Evolutionary conservation across 441 rosid species (phyloP).

Genomic region (Gossypium schwendimanii): DNA sequence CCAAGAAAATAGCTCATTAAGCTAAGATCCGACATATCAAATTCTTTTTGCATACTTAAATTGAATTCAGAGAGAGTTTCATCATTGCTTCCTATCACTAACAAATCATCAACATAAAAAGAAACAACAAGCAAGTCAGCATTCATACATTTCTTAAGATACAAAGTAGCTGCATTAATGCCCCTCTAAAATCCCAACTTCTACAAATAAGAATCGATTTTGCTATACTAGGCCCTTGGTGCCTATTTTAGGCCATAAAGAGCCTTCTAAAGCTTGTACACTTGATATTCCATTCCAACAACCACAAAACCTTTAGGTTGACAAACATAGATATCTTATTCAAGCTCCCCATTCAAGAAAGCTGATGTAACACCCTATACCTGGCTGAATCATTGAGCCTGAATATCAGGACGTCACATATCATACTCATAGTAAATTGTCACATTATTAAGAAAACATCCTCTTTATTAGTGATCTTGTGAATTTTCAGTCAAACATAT

Average conservation of each 20-base stretch:
- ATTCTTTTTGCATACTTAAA: no score
- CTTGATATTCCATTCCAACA: neutral
- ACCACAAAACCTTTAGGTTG: no score
- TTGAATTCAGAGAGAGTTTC: neutral
- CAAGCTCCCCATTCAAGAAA: no score
- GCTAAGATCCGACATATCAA: neutral
- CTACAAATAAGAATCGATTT: neutral
- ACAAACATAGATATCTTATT: no score
- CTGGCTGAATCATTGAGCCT: no score
- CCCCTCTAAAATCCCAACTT: conserved; percentile 6
- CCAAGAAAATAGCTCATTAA: neutral
- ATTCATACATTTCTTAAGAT: accelerated
- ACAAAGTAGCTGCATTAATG: neutral
- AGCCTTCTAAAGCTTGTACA: neutral
- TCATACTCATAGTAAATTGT: no score
- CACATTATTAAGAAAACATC: no score
- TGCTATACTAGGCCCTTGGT: neutral
- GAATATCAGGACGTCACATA: no score
- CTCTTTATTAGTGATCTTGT: no score
- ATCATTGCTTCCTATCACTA: neutral
- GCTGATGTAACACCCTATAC: no score
- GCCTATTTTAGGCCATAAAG: neutral
- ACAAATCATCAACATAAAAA: neutral
- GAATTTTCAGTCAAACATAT: no score
- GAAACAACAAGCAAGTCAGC: neutral